Percentiles rank a stretch among this genome's conserved stretches.
phyloP scores from a whole-genome alignment of 176 grass and related monocot genomes.

The Paspalum notatum region DNA sequence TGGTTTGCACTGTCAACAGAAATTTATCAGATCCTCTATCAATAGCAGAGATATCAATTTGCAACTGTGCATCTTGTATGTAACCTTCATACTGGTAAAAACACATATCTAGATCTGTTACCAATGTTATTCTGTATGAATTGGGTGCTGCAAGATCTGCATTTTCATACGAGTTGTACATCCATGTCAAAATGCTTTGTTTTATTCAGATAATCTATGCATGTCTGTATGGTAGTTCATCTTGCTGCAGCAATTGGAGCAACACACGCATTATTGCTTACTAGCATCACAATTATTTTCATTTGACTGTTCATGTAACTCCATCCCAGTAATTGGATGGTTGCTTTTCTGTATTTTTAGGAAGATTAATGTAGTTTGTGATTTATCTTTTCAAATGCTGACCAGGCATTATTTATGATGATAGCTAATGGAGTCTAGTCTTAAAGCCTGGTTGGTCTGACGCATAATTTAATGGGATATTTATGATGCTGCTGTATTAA shows the following conservation, averaged over 20 bases:
- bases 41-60: conserved; percentile 12
- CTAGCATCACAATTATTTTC: conserved; percentile 48
- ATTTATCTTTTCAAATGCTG: background rate
- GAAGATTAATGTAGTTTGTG: background rate
- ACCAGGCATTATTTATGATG: background rate
- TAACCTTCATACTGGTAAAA: background rate
- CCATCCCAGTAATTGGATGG: conserved; percentile 39
- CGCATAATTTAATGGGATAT: conserved; percentile 30
- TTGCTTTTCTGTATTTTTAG: conserved; percentile 43
- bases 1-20: background rate
- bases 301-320: conserved; percentile 42
- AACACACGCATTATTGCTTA: conserved; percentile 9
- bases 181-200: conserved; percentile 39
- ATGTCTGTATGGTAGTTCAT: conserved; percentile 34
- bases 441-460: background rate
- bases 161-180: conserved; percentile 24
- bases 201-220: conserved; percentile 46
- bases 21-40: background rate
- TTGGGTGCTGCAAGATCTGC: background rate
- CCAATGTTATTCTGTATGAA: background rate
- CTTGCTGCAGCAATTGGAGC: conserved; percentile 47
- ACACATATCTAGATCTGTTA: background rate
- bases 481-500: conserved; percentile 5
- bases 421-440: background rate
- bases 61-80: background rate